phyloP scores from a whole-genome alignment of 2,329 filamentous ascomycete genomes.

The Botrytis sinoallii region DNA sequence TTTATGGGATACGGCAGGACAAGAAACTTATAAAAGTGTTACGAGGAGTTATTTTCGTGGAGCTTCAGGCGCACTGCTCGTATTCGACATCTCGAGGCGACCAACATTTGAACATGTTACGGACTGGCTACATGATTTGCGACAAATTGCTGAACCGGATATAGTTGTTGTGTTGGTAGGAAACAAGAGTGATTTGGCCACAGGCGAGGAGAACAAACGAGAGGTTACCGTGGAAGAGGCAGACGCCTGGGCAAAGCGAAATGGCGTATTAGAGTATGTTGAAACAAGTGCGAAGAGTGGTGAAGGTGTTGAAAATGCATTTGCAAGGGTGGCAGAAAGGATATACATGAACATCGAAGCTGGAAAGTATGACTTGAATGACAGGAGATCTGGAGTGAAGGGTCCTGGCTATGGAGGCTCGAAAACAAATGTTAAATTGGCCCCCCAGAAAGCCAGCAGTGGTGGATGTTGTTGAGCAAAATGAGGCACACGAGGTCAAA shows the following conservation, averaged over 20 bases:
- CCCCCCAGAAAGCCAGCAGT: slow-evolving; percentile 27
- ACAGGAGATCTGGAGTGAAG: slow-evolving; percentile 89
- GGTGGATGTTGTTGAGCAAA: slow-evolving; percentile 32
- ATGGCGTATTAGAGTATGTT: slow-evolving; percentile 88
- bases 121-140: slow-evolving; percentile 89
- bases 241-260: slow-evolving; percentile 80
- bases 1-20: slow-evolving; percentile 93
- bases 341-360: slow-evolving; percentile 98
- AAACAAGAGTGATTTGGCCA: slow-evolving; percentile 85
- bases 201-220: slow-evolving; percentile 57
- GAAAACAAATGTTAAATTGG: slow-evolving; percentile 46
- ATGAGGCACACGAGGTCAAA: not conserved
- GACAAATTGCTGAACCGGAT: slow-evolving; percentile 91
- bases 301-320: slow-evolving; percentile 89
- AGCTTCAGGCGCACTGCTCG: slow-evolving; percentile 72
- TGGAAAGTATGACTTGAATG: slow-evolving; percentile 85
- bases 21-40: slow-evolving; percentile 96
- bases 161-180: slow-evolving; percentile 94
- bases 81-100: slow-evolving; percentile 89
- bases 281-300: slow-evolving; percentile 96
- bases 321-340: slow-evolving; percentile 87
- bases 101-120: slow-evolving; percentile 85
- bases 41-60: slow-evolving; percentile 76
- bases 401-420: slow-evolving; percentile 53
- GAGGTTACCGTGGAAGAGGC: slow-evolving; percentile 82